Conservation (phyloP, 2,329 filamentous ascomycete genomes). For the Colletotrichum liaoningense region DNA sequence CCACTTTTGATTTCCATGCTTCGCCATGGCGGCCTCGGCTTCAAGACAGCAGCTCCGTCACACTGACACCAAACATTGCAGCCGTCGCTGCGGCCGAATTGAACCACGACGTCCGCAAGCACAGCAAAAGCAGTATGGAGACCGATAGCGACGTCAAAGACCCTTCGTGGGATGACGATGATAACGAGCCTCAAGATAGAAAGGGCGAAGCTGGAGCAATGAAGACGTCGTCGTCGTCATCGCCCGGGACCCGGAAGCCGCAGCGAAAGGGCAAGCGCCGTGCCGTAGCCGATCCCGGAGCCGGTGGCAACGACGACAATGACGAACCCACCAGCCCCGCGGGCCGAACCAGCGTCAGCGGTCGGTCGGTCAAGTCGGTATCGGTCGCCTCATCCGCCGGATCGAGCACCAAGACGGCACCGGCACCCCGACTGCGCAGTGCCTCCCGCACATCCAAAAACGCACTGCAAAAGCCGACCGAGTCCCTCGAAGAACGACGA, state of each 20-base stretch:
- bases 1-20: conserved; percentile 28
- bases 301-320: background rate
- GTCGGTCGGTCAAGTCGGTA: conserved; percentile 18
- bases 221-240: background rate
- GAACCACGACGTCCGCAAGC: conserved; percentile 27
- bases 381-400: conserved; percentile 21
- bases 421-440: conserved; percentile 40
- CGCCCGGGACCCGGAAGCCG: conserved; percentile 1
- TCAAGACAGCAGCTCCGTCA: conserved; percentile 28
- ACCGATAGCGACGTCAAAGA: conserved; percentile 25
- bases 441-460: conserved; percentile 46
- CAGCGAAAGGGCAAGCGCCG: conserved; percentile 32
- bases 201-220: background rate
- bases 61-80: conserved; percentile 28
- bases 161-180: conserved; percentile 22
- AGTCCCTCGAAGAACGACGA: conserved; percentile 43
- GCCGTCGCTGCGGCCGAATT: conserved; percentile 28
- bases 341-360: conserved; percentile 24
- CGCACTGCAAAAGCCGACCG: conserved; percentile 38
- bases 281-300: conserved; percentile 11
- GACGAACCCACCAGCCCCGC: conserved; percentile 27
- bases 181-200: background rate
- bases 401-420: conserved; percentile 29
- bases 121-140: conserved; percentile 31
- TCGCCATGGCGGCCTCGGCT: conserved; percentile 31